Percentiles rank a stretch among this genome's conserved stretches.
These are phyloP conservation scores for Colletotrichum sp. DNA, from an alignment of 2,329 filamentous ascomycete genomes.

Conservation along the genomic window DNA sequence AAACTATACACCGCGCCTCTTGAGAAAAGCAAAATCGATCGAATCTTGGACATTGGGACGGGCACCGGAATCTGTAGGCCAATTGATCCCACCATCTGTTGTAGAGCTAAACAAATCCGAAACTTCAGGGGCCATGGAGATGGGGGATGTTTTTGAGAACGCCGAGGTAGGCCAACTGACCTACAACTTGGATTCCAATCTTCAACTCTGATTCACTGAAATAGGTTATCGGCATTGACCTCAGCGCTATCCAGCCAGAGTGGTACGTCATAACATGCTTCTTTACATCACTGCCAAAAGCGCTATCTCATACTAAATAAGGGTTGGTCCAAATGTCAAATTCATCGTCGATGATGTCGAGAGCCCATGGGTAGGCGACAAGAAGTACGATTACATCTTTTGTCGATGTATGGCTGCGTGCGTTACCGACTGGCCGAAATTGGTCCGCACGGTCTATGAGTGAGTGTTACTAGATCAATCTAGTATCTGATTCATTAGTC, in stretches of 20 bases:
- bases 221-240: slow-evolving; percentile 35
- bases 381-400: slow-evolving; percentile 40
- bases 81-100: not conserved
- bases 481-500: not conserved
- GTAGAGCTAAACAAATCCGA: not conserved
- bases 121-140: not conserved
- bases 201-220: rapidly evolving
- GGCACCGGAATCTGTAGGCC: slow-evolving; percentile 48
- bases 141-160: not conserved
- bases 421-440: slow-evolving; percentile 34
- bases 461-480: not conserved
- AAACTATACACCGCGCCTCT: not conserved
- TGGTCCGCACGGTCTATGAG: slow-evolving; percentile 28
- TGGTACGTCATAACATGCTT: slow-evolving; percentile 13
- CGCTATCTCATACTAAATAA: not conserved
- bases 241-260: slow-evolving; percentile 34
- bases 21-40: slow-evolving; percentile 7
- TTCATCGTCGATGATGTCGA: slow-evolving; percentile 43
- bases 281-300: not conserved
- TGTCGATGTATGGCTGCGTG: slow-evolving; percentile 35
- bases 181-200: not conserved
- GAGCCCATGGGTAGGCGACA: slow-evolving; percentile 26
- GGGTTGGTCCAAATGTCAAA: slow-evolving; percentile 36
- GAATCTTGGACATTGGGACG: slow-evolving; percentile 63
- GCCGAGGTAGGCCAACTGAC: not conserved